These are phyloP conservation scores for Pseudopyricularia cyperi DNA, from an alignment of 2,329 filamentous ascomycete genomes.

Conservation along the genomic window DNA sequence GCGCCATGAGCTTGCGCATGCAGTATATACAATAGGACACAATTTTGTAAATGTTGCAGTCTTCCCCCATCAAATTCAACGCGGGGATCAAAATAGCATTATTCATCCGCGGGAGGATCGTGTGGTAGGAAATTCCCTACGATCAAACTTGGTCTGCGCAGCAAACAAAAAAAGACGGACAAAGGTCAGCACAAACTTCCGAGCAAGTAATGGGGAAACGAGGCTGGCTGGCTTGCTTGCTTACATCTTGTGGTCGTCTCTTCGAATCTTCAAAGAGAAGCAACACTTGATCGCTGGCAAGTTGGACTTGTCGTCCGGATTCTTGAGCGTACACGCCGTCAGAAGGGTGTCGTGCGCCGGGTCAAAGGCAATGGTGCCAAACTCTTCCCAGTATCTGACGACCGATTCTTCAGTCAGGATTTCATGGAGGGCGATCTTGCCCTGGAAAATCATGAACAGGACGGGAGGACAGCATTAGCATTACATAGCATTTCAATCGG, in stretches of 20 bases:
- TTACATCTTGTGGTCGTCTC: conserved; percentile 92
- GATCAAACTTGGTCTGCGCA: conserved; percentile 71
- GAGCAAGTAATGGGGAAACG: background rate
- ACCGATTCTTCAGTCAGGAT: conserved; percentile 91
- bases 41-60: no score
- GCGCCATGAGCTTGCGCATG: no score
- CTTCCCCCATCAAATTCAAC: background rate
- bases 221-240: no score
- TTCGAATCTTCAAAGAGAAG: conserved; percentile 92
- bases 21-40: no score
- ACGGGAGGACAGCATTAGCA: background rate
- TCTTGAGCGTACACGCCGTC: conserved; percentile 85
- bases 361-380: conserved; percentile 95
- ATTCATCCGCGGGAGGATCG: conserved; percentile 31
- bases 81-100: background rate
- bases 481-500: background rate
- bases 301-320: conserved; percentile 54
- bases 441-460: conserved; percentile 36
- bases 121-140: conserved; percentile 95
- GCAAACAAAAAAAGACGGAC: conserved; percentile 17
- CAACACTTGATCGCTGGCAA: conserved; percentile 77
- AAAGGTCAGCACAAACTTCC: background rate
- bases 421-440: conserved; percentile 88
- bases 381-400: conserved; percentile 98
- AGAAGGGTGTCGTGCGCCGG: conserved; percentile 86